These are phyloP conservation scores for Ascochyta koolunga DNA, from an alignment of 2,329 filamentous ascomycete genomes.

Conservation along the genomic window DNA sequence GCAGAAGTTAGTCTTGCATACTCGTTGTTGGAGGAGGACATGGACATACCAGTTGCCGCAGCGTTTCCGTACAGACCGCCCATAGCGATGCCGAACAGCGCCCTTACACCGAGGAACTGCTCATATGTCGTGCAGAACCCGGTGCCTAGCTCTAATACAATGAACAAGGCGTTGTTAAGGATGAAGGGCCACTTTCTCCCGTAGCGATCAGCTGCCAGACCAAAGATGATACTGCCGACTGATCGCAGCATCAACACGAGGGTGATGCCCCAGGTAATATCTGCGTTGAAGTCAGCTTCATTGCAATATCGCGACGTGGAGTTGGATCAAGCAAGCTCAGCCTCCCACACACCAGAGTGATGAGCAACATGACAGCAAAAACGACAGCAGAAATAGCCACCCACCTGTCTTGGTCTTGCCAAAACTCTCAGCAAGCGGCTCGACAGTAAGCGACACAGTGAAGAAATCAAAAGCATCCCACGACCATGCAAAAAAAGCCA, in stretches of 20 bases:
- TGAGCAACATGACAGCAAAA: too few species aligned
- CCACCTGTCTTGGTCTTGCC: constrained; percentile 54
- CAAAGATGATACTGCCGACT: constrained; percentile 64
- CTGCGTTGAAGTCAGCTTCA: constrained; percentile 18
- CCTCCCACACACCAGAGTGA: too few species aligned
- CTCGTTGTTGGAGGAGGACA: background rate
- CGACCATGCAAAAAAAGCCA: constrained; percentile 56
- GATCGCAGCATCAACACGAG: constrained; percentile 63
- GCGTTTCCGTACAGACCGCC: constrained; percentile 67
- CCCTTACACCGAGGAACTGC: constrained; percentile 64
- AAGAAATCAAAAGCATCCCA: constrained; percentile 66
- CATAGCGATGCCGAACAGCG: constrained; percentile 69
- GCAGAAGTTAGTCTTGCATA: background rate
- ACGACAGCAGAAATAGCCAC: too few species aligned
- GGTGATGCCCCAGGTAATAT: constrained; percentile 65
- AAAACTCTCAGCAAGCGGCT: constrained; percentile 60
- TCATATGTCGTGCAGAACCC: constrained; percentile 65
- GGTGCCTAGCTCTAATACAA: constrained; percentile 65
- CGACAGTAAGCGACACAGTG: constrained; percentile 64
- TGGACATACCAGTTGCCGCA: constrained; percentile 56
- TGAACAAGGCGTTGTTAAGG: constrained; percentile 66
- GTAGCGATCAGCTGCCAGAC: constrained; percentile 59
- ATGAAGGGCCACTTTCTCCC: constrained; percentile 64
- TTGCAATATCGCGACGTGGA: background rate
- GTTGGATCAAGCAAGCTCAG: too few species aligned